A percentile compares a stretch with the other conserved stretches of the same genome.
phyloP scores from a whole-genome alignment of 306 rosid genomes.

The Cucurbita moschata region DNA sequence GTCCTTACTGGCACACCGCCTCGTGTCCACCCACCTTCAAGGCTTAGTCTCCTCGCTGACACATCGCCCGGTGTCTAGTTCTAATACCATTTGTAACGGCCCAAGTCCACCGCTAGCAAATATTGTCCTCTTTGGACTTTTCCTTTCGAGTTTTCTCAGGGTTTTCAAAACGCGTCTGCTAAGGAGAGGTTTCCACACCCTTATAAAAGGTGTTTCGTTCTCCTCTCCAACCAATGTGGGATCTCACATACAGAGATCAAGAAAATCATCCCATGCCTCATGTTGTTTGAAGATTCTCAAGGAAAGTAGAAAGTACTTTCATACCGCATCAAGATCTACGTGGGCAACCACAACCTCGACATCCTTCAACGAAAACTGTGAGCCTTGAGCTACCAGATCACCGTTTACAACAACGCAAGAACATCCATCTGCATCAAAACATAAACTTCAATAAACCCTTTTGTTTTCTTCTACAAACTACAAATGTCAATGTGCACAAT shows the following conservation, averaged over 20 bases:
- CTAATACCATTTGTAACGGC: too few relatives aligned
- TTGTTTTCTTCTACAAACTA: not conserved
- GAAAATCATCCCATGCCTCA: not conserved
- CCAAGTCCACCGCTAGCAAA: too few relatives aligned
- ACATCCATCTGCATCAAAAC: constrained; percentile 65
- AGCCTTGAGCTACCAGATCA: constrained; percentile 83
- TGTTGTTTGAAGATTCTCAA: not conserved
- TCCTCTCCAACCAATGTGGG: too few relatives aligned
- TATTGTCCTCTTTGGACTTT: too few relatives aligned
- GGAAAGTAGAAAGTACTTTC: constrained; percentile 4
- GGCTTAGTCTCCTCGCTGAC: too few relatives aligned
- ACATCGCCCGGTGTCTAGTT: too few relatives aligned
- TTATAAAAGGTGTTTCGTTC: too few relatives aligned
- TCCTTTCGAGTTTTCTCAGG: too few relatives aligned
- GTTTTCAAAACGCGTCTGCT: too few relatives aligned
- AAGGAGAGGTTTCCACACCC: too few relatives aligned
- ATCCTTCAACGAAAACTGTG: constrained; percentile 90
- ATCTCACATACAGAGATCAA: not conserved
- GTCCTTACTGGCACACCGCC: too few relatives aligned
- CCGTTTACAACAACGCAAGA: constrained; percentile 77
- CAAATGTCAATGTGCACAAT: not conserved
- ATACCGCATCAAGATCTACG: constrained; percentile 89
- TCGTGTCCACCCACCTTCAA: too few relatives aligned
- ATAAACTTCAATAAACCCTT: not conserved
- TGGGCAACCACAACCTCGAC: constrained; percentile 74